Conservation (phyloP, 148 eudicot species). For the Fallopia convolvulus region DNA sequence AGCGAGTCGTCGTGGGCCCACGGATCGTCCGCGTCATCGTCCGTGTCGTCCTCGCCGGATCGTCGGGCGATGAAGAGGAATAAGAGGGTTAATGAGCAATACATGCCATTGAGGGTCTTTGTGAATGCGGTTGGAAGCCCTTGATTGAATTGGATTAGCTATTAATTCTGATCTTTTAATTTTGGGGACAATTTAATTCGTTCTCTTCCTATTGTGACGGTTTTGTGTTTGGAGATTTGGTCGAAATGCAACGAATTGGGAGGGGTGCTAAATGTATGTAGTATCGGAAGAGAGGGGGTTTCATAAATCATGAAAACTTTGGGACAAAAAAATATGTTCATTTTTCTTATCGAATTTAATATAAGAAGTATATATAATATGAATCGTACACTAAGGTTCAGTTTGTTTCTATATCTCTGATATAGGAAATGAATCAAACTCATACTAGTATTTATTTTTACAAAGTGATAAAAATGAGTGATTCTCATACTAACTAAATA, state of each 20-base stretch:
- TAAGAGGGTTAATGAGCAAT: constrained; percentile 9
- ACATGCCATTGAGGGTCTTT: not conserved
- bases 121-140: not conserved
- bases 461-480: too few species aligned
- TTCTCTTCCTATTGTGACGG: not conserved
- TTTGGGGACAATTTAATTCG: not conserved
- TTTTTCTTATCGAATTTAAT: not conserved
- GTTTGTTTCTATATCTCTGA: too few species aligned
- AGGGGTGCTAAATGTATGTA: not conserved
- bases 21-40: not conserved
- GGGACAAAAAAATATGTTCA: not conserved
- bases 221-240: not conserved
- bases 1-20: not conserved
- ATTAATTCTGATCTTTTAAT: not conserved
- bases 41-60: not conserved
- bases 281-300: not conserved
- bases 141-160: not conserved
- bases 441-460: too few species aligned
- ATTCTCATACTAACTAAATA: too few species aligned
- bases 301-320: not conserved
- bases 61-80: not conserved
- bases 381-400: too few species aligned
- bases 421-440: too few species aligned
- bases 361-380: not conserved
- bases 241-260: not conserved